Base-by-base conservation (phyloP, 78 protist genomes). In the Cyanophora paradoxa region DNA sequence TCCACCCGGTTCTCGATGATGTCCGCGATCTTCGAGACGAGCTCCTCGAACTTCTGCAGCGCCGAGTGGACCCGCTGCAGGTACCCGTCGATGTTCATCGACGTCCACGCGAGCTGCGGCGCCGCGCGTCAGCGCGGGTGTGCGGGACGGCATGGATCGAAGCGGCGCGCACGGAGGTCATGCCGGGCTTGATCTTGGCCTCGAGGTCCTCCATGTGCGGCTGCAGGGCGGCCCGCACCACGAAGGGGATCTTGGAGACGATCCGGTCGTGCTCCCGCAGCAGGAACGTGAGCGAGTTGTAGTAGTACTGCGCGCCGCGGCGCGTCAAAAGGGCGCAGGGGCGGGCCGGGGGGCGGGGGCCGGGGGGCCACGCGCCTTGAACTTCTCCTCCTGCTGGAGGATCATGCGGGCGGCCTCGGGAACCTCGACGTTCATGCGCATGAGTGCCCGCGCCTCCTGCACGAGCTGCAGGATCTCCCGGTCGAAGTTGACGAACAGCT, bases 1-100 rank as follows among this genome's bases (percentile, higher is more conserved):
- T 26, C 59, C 24, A 84, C 17, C 11, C 88, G 63, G 58, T n/a
- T 20, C 28, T 10, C n/a, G 74, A 78, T 8, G 26, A 84, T 74
- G 71, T 71, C 81, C 2, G 50, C 17, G 33, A 42, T 19, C 30
- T 58, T 33, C 26, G 2, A 1, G 48, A 73, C 67, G 37, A 80
- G 56, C n/a, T 44, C 76, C 31, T 73, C 59, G 26, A 71, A 17
- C 41, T 24, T 28, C 4, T 0, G 52, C 37, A 88, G 13, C 7
- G 50, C 26, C 16, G 8, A 4, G 72, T 73, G 59, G 42, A 85
- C 63, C 1, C 66, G 26, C 46, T 6, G 28, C 11, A 88, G 30
- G 81, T 79, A 88, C 10, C 46, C 14, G 58, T 85, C 89, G 39
- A 83, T 65, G 72, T 81, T 83, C 59, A 83, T 79, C 24, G 88